A percentile compares a stretch with the other conserved stretches of the same genome.
Evolutionary conservation across 2,329 filamentous ascomycete genomes (phyloP).

Genomic region (Diplodia seriata): DNA sequence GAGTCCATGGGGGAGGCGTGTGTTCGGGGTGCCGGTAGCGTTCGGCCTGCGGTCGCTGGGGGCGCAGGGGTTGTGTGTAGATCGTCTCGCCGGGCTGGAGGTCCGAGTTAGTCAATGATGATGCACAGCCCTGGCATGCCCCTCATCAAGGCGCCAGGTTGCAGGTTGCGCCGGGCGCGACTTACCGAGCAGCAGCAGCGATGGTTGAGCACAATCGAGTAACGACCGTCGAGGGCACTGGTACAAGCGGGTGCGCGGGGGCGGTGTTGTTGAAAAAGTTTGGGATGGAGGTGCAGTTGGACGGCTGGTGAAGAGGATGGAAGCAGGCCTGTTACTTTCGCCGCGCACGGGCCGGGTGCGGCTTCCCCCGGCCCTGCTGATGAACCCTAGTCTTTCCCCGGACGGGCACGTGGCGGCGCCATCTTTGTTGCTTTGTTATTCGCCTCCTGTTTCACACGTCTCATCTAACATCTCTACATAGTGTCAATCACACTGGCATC

Average conservation of each 20-base stretch:
- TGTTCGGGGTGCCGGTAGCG: background rate
- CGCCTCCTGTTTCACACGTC: conserved; percentile 2
- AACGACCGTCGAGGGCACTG: conserved; percentile 2
- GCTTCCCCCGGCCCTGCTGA: background rate
- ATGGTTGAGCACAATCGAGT: background rate
- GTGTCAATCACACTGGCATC: conserved; percentile 51
- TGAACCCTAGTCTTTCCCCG: conserved; percentile 4
- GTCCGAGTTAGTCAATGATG: conserved; percentile 18
- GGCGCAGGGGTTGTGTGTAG: conserved; percentile 1
- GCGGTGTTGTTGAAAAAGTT: background rate
- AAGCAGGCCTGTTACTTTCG: conserved; percentile 2
- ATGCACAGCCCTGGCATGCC: conserved; percentile 13
- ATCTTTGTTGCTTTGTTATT: background rate
- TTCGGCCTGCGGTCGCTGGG: background rate
- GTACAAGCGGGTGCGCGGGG: background rate
- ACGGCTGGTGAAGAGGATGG: conserved; percentile 6
- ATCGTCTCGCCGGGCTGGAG: conserved; percentile 15
- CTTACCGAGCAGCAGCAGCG: conserved; percentile 1
- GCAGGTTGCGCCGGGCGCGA: background rate
- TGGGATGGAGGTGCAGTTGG: background rate
- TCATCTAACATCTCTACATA: background rate
- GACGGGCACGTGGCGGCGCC: conserved; percentile 15
- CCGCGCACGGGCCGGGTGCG: conserved; percentile 1
- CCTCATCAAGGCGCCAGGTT: conserved; percentile 5
- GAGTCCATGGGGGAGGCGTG: conserved; percentile 44